Conservation (phyloP, 495 filamentous ascomycete species). For the Cercophora newfieldiana region DNA sequence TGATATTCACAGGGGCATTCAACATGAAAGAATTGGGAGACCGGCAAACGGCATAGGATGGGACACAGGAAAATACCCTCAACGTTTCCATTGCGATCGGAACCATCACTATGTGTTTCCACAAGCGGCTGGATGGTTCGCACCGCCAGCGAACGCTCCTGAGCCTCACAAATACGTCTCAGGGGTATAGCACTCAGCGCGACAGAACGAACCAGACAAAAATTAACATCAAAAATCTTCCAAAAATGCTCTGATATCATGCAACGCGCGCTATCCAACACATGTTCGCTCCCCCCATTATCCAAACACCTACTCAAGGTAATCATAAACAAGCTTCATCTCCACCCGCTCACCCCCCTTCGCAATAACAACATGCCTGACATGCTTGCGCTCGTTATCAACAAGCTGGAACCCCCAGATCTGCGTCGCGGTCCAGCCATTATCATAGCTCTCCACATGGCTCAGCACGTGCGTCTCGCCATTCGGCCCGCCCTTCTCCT, state of each 20-base stretch:
- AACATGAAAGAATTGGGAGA: conserved; percentile 29
- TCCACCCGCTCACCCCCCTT: conserved; percentile 63
- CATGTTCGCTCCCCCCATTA: neutral
- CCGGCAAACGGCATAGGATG: conserved; percentile 6
- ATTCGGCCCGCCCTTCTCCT: conserved; percentile 48
- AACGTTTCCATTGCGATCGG: neutral
- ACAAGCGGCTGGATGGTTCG: neutral
- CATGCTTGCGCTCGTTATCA: conserved; percentile 63
- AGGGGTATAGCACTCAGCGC: neutral
- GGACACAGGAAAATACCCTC: conserved; percentile 4
- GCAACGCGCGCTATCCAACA: conserved; percentile 3
- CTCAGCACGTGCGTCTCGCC: conserved; percentile 53
- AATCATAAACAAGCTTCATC: conserved; percentile 77
- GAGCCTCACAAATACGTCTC: neutral
- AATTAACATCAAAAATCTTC: neutral
- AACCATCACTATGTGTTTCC: neutral
- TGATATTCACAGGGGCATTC: conserved; percentile 27
- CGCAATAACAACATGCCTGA: conserved; percentile 61
- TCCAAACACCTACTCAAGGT: conserved; percentile 19
- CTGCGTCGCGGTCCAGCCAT: conserved; percentile 62
- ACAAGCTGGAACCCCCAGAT: conserved; percentile 54
- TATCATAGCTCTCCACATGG: conserved; percentile 54
- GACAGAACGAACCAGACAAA: neutral
- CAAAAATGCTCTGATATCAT: neutral
- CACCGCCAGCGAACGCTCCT: neutral